These are phyloP conservation scores for Starmerella floris DNA, from an alignment of 805 yeast genomes.

Conservation along the genomic window DNA sequence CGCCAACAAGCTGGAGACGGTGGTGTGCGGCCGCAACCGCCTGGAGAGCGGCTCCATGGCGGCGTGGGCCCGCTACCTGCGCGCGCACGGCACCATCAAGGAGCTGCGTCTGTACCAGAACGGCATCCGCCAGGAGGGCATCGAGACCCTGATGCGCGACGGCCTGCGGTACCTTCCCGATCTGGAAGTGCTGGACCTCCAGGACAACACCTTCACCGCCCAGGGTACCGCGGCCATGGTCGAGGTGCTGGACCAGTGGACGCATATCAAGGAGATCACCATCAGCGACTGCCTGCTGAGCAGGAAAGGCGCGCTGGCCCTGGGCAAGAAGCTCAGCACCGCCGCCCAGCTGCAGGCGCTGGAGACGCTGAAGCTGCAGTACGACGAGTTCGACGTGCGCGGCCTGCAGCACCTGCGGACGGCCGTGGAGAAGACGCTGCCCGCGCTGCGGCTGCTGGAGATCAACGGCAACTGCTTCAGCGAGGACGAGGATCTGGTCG, in stretches of 20 bases:
- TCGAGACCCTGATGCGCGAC: conserved; percentile 52
- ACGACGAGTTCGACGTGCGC: conserved; percentile 65
- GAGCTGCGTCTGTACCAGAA: conserved; percentile 78
- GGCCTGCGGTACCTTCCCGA: conserved; percentile 54
- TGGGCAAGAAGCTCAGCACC: conserved; percentile 27
- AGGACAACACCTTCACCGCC: conserved; percentile 85
- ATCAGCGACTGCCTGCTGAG: conserved; percentile 82
- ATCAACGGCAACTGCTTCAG: conserved; percentile 87
- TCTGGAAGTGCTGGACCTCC: conserved; percentile 65
- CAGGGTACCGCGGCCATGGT: conserved; percentile 56
- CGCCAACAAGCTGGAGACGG: conserved; percentile 50
- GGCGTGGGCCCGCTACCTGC: conserved; percentile 71
- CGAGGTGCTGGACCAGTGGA: conserved; percentile 48
- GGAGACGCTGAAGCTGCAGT: conserved; percentile 60
- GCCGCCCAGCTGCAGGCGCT: conserved; percentile 30
- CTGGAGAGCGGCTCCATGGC: conserved; percentile 88
- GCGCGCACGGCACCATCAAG: conserved; percentile 61
- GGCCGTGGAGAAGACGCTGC: conserved; percentile 43
- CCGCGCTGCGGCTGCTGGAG: conserved; percentile 53
- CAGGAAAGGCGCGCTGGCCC: conserved; percentile 57
- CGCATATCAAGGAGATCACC: conserved; percentile 56
- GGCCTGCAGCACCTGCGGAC: conserved; percentile 48
- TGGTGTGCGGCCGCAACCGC: conserved; percentile 94
- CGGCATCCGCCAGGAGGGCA: conserved; percentile 93
- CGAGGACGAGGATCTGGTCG: conserved; percentile 68